A percentile compares a stretch with the other conserved stretches of the same genome.
Evolutionary conservation across 768 basidiomycete genomes (phyloP).

Genomic region (Boletus barrowsii): DNA sequence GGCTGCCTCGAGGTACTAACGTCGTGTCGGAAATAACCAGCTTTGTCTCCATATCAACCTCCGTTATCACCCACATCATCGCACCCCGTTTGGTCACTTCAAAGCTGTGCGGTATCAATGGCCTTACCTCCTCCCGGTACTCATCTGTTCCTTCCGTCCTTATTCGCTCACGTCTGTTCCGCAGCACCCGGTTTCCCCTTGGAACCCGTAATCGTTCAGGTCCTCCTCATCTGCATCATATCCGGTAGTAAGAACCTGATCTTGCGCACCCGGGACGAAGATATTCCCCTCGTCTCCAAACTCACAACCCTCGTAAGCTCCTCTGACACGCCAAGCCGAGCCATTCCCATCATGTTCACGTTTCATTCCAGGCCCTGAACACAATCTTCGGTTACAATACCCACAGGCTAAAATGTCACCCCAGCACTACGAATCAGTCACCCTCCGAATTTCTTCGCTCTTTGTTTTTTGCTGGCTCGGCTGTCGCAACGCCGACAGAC

Average conservation of each 20-base stretch:
- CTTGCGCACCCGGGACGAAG: constrained; percentile 63
- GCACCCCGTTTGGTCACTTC: not conserved
- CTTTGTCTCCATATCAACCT: constrained; percentile 23
- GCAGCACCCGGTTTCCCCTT: constrained; percentile 48
- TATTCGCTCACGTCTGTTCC: constrained; percentile 47
- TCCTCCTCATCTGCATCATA: constrained; percentile 62
- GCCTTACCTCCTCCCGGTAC: constrained; percentile 39
- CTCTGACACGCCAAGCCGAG: constrained; percentile 3
- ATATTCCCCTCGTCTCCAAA: constrained; percentile 55
- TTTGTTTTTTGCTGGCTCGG: constrained; percentile 34
- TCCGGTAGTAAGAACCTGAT: constrained; percentile 63
- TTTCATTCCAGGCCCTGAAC: constrained; percentile 48
- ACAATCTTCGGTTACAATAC: constrained; percentile 57
- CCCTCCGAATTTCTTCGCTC: constrained; percentile 34
- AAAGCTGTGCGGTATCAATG: no score
- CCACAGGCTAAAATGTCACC: constrained; percentile 54
- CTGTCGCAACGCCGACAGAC: constrained; percentile 15
- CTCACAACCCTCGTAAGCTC: constrained; percentile 52
- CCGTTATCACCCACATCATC: not conserved
- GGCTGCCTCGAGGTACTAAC: constrained; percentile 28
- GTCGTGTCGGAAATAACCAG: constrained; percentile 24
- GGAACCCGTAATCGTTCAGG: constrained; percentile 62
- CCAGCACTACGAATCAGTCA: constrained; percentile 12
- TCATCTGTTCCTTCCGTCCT: constrained; percentile 46
- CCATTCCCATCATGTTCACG: constrained; percentile 4